Evolutionary conservation across 768 basidiomycete genomes (phyloP), one percentile per base, ranked within the genome.

Genomic region (Coprinellus micaceus): DNA sequence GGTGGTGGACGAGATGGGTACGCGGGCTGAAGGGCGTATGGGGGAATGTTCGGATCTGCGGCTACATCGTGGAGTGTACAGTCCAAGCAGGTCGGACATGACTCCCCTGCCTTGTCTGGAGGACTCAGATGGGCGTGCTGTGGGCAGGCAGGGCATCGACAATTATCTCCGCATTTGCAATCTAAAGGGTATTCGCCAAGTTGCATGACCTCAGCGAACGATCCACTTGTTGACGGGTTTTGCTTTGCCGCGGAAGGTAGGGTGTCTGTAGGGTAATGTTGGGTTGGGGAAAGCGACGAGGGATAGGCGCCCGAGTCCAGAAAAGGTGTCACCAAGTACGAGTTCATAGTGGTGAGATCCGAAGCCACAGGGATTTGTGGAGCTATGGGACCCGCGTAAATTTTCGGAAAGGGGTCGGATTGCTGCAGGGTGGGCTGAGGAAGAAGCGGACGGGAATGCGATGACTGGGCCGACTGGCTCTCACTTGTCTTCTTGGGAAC

Each of bases 171-270:
- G 17, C 36, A 37, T 17, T 37, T 37, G 36, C 36, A 37, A 37
- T 9, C 36, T 37, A 17, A 17, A 9, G 17, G 17, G 36, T 9
- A 37, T 9, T 9, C 9, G 36, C 36, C 36, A 17, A 17, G 9
- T 37, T 9, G 9, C 56, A 82, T 80, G 9, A 17, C 36, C 36
- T 37, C 9, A 37, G 36, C 9, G 36, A 9, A 9, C 36, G 36
- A 17, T 37, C 17, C 17, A 17, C 36, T 17, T 37, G 36, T 37
- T 17, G 36, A 17, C 36, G 36, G 36, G 36, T n/a, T n/a, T n/a
- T 9, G 36, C 36, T 17, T 37, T 37, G 36, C 36, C 36, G 9
- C 9, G 9, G 36, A 37, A 37, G 9, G 9, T 9, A 37, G 36
- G 17, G 36, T 37, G 36, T 37, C 17, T 37, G 36, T 17, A n/a